phyloP scores from a whole-genome alignment of 805 yeast genomes.

The Brettanomyces bruxellensis region DNA sequence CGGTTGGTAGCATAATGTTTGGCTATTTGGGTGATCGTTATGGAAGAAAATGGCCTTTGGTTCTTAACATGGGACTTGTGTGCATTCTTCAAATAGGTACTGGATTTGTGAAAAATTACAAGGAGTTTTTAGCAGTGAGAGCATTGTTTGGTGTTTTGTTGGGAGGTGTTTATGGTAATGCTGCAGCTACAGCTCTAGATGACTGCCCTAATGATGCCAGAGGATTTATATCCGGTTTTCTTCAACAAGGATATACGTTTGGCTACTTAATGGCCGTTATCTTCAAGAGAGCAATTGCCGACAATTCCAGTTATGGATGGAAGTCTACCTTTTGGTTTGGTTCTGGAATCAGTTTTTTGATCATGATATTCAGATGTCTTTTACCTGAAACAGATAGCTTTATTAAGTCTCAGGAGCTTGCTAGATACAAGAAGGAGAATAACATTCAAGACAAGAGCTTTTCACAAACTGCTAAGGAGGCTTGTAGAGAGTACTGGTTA shows the following conservation, averaged over 20 bases:
- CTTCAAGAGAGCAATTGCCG: constrained; percentile 55
- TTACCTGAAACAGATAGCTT: constrained; percentile 49
- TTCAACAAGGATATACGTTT: constrained; percentile 75
- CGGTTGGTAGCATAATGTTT: constrained; percentile 56
- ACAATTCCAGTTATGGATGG: constrained; percentile 46
- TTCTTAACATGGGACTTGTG: constrained; percentile 35
- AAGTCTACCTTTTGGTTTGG: constrained; percentile 61
- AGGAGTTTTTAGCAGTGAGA: constrained; percentile 52
- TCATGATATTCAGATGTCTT: constrained; percentile 33
- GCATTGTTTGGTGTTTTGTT: constrained; percentile 53
- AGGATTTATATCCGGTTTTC: constrained; percentile 55
- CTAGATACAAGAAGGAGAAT: constrained; percentile 22
- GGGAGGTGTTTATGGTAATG: constrained; percentile 50
- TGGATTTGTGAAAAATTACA: constrained; percentile 48
- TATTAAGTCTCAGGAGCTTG: constrained; percentile 30
- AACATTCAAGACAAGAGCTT: constrained; percentile 25
- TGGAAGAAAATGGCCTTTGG: constrained; percentile 55
- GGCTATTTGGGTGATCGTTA: constrained; percentile 51
- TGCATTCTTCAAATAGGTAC: constrained; percentile 52
- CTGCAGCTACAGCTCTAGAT: constrained; percentile 45
- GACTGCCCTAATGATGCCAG: constrained; percentile 44
- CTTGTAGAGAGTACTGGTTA: constrained; percentile 46
- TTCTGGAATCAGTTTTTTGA: constrained; percentile 43
- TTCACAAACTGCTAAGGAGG: constrained; percentile 24
- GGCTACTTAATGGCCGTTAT: constrained; percentile 60